Percentiles rank a stretch among this genome's conserved stretches.
Evolutionary conservation across 2,329 filamentous ascomycete genomes (phyloP).

Genomic region (Pyricularia pennisetigena): DNA sequence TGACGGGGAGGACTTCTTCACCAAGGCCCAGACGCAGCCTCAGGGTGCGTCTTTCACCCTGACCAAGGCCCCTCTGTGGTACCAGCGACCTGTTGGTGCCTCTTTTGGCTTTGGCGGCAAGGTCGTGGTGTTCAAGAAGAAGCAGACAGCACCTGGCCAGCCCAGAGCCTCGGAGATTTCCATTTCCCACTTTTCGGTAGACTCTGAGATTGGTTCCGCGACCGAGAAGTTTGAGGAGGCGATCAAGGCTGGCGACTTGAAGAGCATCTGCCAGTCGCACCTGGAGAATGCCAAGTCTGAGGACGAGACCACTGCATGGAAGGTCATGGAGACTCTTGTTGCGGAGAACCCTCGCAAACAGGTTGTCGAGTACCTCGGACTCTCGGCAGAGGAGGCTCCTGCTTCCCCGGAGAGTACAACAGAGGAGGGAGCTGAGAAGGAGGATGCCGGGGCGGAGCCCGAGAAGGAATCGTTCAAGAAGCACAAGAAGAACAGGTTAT

Average conservation of each 20-base stretch:
- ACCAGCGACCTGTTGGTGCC: conserved; percentile 73
- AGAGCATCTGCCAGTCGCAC: conserved; percentile 69
- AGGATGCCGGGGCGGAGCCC: conserved; percentile 14
- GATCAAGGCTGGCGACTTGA: conserved; percentile 67
- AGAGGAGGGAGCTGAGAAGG: conserved; percentile 10
- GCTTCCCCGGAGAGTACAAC: conserved; percentile 33
- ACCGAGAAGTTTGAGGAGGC: conserved; percentile 83
- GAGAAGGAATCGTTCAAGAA: conserved; percentile 33
- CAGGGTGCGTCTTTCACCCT: conserved; percentile 86
- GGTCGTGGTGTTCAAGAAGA: conserved; percentile 63
- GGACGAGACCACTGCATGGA: conserved; percentile 94
- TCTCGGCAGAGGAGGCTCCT: conserved; percentile 51
- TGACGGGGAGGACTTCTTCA: conserved; percentile 94
- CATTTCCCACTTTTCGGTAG: conserved; percentile 82
- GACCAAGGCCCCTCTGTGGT: conserved; percentile 79
- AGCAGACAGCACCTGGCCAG: conserved; percentile 49
- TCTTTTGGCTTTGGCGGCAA: conserved; percentile 96
- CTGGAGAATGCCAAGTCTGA: conserved; percentile 68
- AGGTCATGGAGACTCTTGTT: conserved; percentile 81
- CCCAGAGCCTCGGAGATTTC: conserved; percentile 63
- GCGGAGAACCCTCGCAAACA: conserved; percentile 77
- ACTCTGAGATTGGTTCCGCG: conserved; percentile 72
- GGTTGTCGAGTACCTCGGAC: conserved; percentile 85
- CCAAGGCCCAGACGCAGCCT: conserved; percentile 82
- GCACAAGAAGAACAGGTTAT: conserved; percentile 54